phyloP scores from a whole-genome alignment of 2,329 filamentous ascomycete species.

The Arthroderma uncinatum region DNA sequence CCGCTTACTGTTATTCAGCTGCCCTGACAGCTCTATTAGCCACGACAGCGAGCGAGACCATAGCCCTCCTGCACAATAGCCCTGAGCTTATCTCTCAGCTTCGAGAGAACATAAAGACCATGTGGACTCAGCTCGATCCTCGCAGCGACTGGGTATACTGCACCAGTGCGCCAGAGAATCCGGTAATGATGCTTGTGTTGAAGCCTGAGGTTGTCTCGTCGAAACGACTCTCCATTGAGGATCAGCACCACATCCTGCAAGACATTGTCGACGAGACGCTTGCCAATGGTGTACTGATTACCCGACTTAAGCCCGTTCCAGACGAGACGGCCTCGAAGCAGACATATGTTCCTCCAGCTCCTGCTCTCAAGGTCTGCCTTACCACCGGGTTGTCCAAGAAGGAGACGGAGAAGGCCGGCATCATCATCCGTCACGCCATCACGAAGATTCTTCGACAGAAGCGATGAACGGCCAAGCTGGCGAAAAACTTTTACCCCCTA shows the following conservation, averaged over 20 bases:
- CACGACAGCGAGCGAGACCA: slow-evolving; percentile 87
- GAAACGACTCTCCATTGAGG: slow-evolving; percentile 55
- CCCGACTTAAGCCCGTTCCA: slow-evolving; percentile 69
- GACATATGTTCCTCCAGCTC: slow-evolving; percentile 56
- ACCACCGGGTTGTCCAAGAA: slow-evolving; percentile 82
- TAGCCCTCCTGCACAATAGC: slow-evolving; percentile 73
- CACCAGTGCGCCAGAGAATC: slow-evolving; percentile 72
- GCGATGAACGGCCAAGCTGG: slow-evolving; percentile 10
- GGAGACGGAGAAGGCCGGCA: slow-evolving; percentile 89
- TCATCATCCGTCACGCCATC: slow-evolving; percentile 78
- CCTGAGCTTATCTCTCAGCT: slow-evolving; percentile 69
- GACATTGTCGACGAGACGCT: slow-evolving; percentile 93
- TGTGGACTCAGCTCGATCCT: slow-evolving; percentile 80
- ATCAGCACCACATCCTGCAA: slow-evolving; percentile 75
- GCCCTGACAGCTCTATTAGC: slow-evolving; percentile 87
- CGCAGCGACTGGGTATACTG: slow-evolving; percentile 86
- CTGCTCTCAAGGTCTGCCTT: slow-evolving; percentile 82
- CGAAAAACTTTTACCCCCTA: not conserved
- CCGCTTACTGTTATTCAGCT: slow-evolving; percentile 90
- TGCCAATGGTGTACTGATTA: slow-evolving; percentile 80
- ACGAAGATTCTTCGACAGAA: slow-evolving; percentile 69
- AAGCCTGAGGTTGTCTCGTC: slow-evolving; percentile 71
- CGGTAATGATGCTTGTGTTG: slow-evolving; percentile 69
- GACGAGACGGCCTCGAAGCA: slow-evolving; percentile 56
- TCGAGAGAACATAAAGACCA: slow-evolving; percentile 73